Evolutionary conservation across 1,139 yeast species (phyloP), one percentile per base, ranked within the genome.

Genomic region (Candida mesenterica): DNA sequence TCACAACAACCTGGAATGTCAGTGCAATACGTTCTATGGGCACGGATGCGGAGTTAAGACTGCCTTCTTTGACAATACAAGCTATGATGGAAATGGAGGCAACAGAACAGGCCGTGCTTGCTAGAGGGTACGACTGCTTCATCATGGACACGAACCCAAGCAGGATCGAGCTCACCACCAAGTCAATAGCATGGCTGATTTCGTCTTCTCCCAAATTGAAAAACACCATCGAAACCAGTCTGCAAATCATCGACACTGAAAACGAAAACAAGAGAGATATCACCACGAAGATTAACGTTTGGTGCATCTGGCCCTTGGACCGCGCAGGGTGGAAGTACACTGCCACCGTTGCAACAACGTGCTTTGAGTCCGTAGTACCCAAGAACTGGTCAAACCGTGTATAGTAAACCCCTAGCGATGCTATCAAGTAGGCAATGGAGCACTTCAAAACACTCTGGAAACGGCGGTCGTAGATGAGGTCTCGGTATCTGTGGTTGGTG

Each of bases 261-360:
- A 82, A 73, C 33, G 84, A 75, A 61, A 72, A 85, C 1, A 64
- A 39, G 14, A 86, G 58, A 1, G 90, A 70, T 3, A 75, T 43
- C 0, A 70, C 48, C 9, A 81, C 92, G 59, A 77, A 87, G 30
- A 77, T 51, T 15, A 84, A 57, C 7, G 89, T 79, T 52, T 86
- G 89, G 39, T 79, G 75, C 94, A 86, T 86, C 16, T 87, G 77
- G 0, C 96, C 96, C 38, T 77, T 75, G 1, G 94, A 74, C 35
- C 95, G 59, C 3, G 90, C 76, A 0, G 95, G 92, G 50, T 86
- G 94, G 63, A 87, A 86, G 56, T 87, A 87, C 3, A 86, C 94
- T 1, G 87, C 85, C 13, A 82, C 83, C 0, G 95, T 87, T 16
- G 95, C 88, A 5, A 83, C 79, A 49, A 85, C 74, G 59, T 87